Evolutionary conservation across 1,284 basidiomycete species (phyloP).

Genomic region (Ustilago trichophora): DNA sequence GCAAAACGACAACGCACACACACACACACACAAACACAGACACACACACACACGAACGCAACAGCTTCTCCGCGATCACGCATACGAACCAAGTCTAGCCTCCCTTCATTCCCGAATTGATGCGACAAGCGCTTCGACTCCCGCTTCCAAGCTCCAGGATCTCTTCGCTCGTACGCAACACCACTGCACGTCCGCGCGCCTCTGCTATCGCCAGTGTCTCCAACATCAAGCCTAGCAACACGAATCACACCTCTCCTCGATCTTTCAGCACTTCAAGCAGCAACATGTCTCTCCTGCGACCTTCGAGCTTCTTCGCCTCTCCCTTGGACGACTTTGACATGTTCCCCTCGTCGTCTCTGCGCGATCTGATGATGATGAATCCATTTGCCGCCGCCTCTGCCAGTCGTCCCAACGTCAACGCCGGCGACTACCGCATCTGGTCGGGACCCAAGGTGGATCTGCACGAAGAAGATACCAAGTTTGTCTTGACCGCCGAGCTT

Average conservation of each 20-base stretch:
- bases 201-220: constrained; percentile 9
- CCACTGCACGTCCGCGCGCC: constrained; percentile 14
- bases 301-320: constrained; percentile 31
- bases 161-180: constrained; percentile 26
- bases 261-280: constrained; percentile 9
- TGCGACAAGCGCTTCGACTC: constrained; percentile 45
- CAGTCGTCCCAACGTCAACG: constrained; percentile 23
- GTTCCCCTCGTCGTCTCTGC: constrained; percentile 31
- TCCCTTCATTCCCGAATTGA: no score
- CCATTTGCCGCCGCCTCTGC: constrained; percentile 19
- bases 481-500: constrained; percentile 47
- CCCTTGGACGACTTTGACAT: constrained; percentile 43
- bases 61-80: no score
- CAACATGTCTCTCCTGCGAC: constrained; percentile 45
- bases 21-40: constrained; percentile 1
- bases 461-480: constrained; percentile 42
- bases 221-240: constrained; percentile 4
- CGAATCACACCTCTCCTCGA: constrained; percentile 1
- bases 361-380: constrained; percentile 29
- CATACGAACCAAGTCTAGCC: no score
- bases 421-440: constrained; percentile 37
- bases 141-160: constrained; percentile 31
- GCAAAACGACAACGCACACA: no score
- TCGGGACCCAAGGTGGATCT: constrained; percentile 45
- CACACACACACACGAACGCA: background rate